Base-by-base conservation (phyloP, 2,329 filamentous ascomycete genomes). In the Sporothrix luriei region DNA sequence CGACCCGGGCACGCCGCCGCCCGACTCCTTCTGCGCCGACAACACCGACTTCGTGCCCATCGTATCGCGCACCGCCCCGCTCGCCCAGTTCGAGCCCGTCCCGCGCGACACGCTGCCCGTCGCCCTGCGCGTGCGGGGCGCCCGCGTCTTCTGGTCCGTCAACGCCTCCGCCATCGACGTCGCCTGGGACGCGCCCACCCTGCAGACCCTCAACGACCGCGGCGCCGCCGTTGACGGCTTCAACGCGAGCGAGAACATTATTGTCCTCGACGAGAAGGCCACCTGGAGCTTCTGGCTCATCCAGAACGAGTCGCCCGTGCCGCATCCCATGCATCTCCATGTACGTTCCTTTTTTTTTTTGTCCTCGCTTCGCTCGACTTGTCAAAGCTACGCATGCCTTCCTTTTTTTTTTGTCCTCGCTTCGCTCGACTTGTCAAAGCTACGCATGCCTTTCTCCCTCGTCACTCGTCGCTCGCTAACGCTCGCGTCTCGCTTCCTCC, bases 141-240 rank as follows among this genome's bases (percentile, higher is more conserved):
- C 82, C 49, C 81, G 51, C 9, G 70, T 73, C 29, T 71, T 69
- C 43, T 73, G 72, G 71, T 48, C 68, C 66, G 73, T 78, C 59
- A 77, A 77, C 68, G 75, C 73, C 40, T 71, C 70, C 1, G 72
- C 75, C 3, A 76, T 81, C 24, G 73, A 78, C 54, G 74, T 80
- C 26, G 70, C 79, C 61, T 81, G 80, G 80, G 73, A 75, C 43
- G 76, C 78, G 54, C 80, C 80, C 0, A 76, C 77, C 1, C 68
- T 79, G 9, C 72, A 79, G 65, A 78, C 79, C 64, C 71, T 79
- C n/a, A 62, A 75, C 7, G 72, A 73, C 4, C 14, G 48, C 3
- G 52, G 52, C 3, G 10, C 54, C 1, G 21, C 26, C 16, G 19
- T 11, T 26, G 40, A 33, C 54, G 16, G 4, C 49, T 48, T 33